These are phyloP conservation scores for Litsea cubeba DNA, from an alignment of 164 flowering plant species.

Conservation along the genomic window DNA sequence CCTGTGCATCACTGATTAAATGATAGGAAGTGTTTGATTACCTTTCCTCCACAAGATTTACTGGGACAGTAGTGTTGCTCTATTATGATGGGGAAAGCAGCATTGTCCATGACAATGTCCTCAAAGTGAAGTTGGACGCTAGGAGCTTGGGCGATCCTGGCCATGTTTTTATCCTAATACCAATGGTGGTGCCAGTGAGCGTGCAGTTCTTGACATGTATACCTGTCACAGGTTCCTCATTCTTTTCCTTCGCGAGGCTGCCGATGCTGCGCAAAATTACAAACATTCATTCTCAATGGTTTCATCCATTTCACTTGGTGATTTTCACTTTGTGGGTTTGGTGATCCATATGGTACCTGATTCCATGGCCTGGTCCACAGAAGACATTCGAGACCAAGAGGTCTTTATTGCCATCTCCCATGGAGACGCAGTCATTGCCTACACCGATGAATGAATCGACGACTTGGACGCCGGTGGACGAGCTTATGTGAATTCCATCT, in stretches of 20 bases:
- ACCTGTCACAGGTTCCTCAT: conserved; percentile 27
- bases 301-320: background rate
- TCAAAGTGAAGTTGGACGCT: conserved; percentile 32
- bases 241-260: conserved; percentile 17
- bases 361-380: conserved; percentile 59
- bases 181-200: conserved; percentile 36
- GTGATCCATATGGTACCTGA: conserved; percentile 29
- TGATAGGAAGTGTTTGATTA: background rate
- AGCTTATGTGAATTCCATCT: conserved; percentile 9
- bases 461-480: conserved; percentile 2
- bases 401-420: conserved; percentile 29
- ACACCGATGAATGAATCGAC: conserved; percentile 19
- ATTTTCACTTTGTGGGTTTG: too few relatives aligned
- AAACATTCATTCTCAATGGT: too few relatives aligned
- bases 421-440: conserved; percentile 52
- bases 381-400: conserved; percentile 21
- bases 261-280: conserved; percentile 12
- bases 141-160: conserved; percentile 16
- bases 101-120: conserved; percentile 38
- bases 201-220: conserved; percentile 37
- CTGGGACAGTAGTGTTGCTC: conserved; percentile 34
- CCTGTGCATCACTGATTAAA: background rate
- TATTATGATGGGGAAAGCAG: conserved; percentile 48
- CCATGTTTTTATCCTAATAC: conserved; percentile 57
- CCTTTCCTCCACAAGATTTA: background rate